phyloP scores from a whole-genome alignment of 371 early-diverging fungal species.

The Mucor irregularis region DNA sequence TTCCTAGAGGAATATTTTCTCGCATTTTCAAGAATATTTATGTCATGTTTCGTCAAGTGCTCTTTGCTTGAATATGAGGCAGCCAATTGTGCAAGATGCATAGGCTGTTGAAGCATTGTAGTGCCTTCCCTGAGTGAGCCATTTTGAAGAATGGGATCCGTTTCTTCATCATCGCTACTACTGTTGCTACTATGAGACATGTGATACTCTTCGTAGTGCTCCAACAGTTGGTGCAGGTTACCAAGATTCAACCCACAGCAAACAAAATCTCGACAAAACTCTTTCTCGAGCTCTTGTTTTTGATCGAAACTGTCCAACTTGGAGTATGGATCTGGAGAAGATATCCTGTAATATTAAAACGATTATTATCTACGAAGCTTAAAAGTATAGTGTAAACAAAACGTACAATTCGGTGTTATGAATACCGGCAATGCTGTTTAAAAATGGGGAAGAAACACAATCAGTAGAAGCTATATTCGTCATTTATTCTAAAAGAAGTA shows the following conservation, averaged over 20 bases:
- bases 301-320: constrained; percentile 23
- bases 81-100: background rate
- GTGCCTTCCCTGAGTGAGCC: background rate
- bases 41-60: constrained; percentile 4
- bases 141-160: constrained; percentile 5
- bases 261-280: constrained; percentile 87
- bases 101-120: background rate
- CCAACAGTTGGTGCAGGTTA: constrained; percentile 86
- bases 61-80: background rate
- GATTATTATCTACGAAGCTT: background rate
- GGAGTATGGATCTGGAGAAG: constrained; percentile 6
- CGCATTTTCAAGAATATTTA: constrained; percentile 21
- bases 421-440: constrained; percentile 4
- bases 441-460: constrained; percentile 18
- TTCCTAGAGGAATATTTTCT: constrained; percentile 19
- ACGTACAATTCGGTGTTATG: constrained; percentile 6
- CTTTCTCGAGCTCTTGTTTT: constrained; percentile 75
- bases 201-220: constrained; percentile 92
- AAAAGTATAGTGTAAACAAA: background rate
- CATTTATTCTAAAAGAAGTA: background rate
- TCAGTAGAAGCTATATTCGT: constrained; percentile 1
- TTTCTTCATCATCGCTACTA: constrained; percentile 42
- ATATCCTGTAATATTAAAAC: background rate
- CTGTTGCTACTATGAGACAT: constrained; percentile 56
- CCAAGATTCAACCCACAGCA: constrained; percentile 83